phyloP scores from a whole-genome alignment of 306 rosid genomes.

The Urtica urens region DNA sequence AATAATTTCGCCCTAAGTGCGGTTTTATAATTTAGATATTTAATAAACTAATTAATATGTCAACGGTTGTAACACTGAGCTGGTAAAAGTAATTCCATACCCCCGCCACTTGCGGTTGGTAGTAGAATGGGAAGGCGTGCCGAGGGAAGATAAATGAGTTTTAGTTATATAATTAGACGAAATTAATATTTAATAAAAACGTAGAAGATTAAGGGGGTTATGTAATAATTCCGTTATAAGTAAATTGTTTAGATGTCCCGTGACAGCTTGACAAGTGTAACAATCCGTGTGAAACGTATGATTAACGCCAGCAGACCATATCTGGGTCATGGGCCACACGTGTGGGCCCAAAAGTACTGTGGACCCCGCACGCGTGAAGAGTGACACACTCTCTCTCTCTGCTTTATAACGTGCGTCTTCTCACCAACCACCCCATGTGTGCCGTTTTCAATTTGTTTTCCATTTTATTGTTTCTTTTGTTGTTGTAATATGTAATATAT shows the following conservation, averaged over 20 bases:
- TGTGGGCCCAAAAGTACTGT: constrained; percentile 16
- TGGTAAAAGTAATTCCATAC: constrained; percentile 13
- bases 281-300: constrained; percentile 16
- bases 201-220: too few species aligned
- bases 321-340: constrained; percentile 20
- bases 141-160: constrained; percentile 7
- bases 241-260: background rate
- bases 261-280: background rate
- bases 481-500: background rate
- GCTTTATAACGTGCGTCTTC: constrained; percentile 26
- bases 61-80: constrained; percentile 25
- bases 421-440: constrained; percentile 11
- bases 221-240: background rate
- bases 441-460: background rate
- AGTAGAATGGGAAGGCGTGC: constrained; percentile 14
- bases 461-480: background rate
- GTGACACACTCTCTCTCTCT: background rate
- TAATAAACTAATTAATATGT: background rate
- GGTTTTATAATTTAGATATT: background rate
- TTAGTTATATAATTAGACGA: background rate
- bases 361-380: constrained; percentile 36
- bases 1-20: background rate
- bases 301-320: constrained; percentile 23
- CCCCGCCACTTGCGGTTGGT: constrained; percentile 22
- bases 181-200: too few species aligned